These are phyloP conservation scores for Anethum foeniculum DNA, from an alignment of 140 eudicot species.

Conservation along the genomic window DNA sequence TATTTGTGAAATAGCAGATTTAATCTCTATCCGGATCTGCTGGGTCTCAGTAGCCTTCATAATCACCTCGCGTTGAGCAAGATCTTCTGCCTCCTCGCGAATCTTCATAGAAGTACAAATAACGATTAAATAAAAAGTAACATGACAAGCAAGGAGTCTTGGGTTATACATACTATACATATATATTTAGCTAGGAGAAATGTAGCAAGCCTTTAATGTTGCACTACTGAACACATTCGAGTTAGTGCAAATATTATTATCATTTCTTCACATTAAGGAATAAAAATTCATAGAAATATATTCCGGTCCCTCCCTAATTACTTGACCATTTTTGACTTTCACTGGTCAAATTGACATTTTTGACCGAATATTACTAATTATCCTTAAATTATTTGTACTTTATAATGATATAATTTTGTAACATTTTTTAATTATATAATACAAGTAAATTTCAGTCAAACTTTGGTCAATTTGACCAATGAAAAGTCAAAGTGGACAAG, in stretches of 20 bases:
- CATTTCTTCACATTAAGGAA: not conserved
- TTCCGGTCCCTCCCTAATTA: too few relatives aligned
- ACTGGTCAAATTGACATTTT: too few relatives aligned
- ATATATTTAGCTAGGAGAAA: not conserved
- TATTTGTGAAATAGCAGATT: slow-evolving; percentile 39
- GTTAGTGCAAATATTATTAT: not conserved
- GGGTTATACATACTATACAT: not conserved
- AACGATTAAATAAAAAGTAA: not conserved
- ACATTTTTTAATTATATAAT: too few relatives aligned
- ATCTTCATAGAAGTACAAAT: slow-evolving; percentile 40
- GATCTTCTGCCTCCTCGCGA: slow-evolving; percentile 60
- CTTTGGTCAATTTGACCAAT: too few relatives aligned
- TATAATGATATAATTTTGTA: too few relatives aligned
- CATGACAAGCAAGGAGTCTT: slow-evolving; percentile 5
- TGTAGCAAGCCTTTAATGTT: not conserved
- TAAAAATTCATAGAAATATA: not conserved
- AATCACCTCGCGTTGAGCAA: slow-evolving; percentile 57
- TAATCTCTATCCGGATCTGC: slow-evolving; percentile 39
- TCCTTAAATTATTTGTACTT: too few relatives aligned
- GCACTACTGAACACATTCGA: not conserved
- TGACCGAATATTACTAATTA: too few relatives aligned
- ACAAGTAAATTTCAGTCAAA: too few relatives aligned
- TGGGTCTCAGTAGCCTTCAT: slow-evolving; percentile 68
- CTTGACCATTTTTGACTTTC: too few relatives aligned
- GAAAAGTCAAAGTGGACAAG: too few relatives aligned